Conservation (phyloP, 352 stramenopile genomes). For the Pythium folliculosum region DNA sequence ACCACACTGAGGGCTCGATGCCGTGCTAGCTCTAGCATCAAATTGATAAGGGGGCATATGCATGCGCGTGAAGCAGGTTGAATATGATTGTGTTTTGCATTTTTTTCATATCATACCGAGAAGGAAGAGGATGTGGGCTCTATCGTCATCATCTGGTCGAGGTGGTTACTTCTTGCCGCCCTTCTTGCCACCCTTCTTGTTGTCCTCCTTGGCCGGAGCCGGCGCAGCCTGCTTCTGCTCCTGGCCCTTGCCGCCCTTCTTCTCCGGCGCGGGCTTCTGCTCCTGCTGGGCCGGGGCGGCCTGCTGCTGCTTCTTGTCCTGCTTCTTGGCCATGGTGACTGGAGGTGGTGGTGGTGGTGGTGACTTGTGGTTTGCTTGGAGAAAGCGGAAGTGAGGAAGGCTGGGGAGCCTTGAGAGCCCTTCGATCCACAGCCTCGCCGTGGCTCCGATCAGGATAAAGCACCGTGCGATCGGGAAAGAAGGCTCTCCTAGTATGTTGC, state of each 20-base stretch:
- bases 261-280: constrained; percentile 13
- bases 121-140: not conserved
- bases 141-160: not conserved
- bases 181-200: constrained; percentile 2
- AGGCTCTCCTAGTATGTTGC: not conserved
- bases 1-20: too few species aligned
- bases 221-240: constrained; percentile 11
- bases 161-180: not conserved
- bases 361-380: constrained; percentile 9
- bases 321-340: constrained; percentile 17
- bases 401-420: not conserved
- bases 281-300: too few species aligned
- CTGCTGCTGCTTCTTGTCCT: constrained; percentile 9
- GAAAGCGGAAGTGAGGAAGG: constrained; percentile 4
- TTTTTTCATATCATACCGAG: not conserved
- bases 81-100: not conserved
- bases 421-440: not conserved
- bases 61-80: too few species aligned
- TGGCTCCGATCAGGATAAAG: not conserved
- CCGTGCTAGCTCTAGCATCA: too few species aligned
- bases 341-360: constrained; percentile 3
- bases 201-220: constrained; percentile 13
- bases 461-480: not conserved
- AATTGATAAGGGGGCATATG: too few species aligned
- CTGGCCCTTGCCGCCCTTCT: constrained; percentile 16